Evolutionary conservation across 441 rosid species (phyloP), one percentile per base, ranked within the genome.

Genomic region (Euphorbia schlechtendalii): DNA sequence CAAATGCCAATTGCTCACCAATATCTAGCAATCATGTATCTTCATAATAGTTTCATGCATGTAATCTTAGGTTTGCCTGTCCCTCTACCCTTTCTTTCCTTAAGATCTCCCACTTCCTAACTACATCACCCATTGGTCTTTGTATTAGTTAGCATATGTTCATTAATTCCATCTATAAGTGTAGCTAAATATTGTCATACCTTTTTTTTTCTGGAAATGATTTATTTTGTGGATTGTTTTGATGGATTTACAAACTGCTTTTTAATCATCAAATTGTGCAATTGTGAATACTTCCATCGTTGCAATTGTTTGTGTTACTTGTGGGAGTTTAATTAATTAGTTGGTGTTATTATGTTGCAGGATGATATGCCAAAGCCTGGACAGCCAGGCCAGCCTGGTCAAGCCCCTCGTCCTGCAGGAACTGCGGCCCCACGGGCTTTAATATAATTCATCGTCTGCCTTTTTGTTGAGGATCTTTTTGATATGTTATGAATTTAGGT

Each of bases 321-420:
- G 22, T 38, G 4, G 25, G 12, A n/a, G 10, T 0, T 30, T 18
- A n/a, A 11, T 63, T 36, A 10, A n/a, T 18, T 51, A 0, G 6
- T 8, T 30, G 10, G 20, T 43, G 9, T 11, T 43, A 6, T 25
- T 13, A 20, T 0, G 5, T 49, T 14, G 36, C 72, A 81, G 88
- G 89, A 86, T 66, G 92, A 86, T 61, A 7, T 67, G 0, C 85
- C 86, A n/a, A 84, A 83, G 80, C 74, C 86, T 1, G 87, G 84
- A 20, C 73, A 68, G 49, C 77, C 77, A 24, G 78, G 75, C 15
- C 78, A 71, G 62, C 56, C 71, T 48, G 78, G 75, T 30, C 87
- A 80, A 25, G 83, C 74, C 18, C 71, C 79, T 54, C 89, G 84
- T 9, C 80, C 86, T 22, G 81, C 73, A 27, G 87, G 76, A 40